These are phyloP conservation scores for Wickerhamomyces canadensis DNA, from an alignment of 805 yeast genomes.

Conservation along the genomic window DNA sequence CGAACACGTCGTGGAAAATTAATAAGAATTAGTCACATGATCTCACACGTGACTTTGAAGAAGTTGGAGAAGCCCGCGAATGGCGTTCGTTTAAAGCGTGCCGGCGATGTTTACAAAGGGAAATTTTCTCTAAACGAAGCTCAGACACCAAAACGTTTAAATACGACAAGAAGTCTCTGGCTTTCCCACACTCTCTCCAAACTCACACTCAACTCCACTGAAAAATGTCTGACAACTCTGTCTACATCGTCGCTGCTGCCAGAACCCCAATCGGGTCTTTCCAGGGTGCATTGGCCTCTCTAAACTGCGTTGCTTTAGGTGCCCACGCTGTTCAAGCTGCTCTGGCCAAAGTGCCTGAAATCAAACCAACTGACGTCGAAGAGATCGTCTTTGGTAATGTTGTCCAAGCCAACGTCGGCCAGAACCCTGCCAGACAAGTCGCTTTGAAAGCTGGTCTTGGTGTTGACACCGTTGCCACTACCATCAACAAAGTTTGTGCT, in stretches of 20 bases:
- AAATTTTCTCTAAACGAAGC: too few species aligned
- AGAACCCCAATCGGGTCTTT: slow-evolving; percentile 97
- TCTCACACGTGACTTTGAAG: neutral
- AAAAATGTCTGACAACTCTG: slow-evolving; percentile 37
- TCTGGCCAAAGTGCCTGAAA: slow-evolving; percentile 72
- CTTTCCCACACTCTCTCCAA: neutral
- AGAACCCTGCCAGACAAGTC: slow-evolving; percentile 97
- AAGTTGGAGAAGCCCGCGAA: too few species aligned
- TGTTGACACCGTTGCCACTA: slow-evolving; percentile 75
- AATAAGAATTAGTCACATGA: too few species aligned
- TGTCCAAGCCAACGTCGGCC: slow-evolving; percentile 89
- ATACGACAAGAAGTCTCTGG: too few species aligned
- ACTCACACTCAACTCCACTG: neutral
- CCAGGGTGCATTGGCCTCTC: slow-evolving; percentile 75
- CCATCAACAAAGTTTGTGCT: slow-evolving; percentile 96
- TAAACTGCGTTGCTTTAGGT: slow-evolving; percentile 81
- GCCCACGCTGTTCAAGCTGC: slow-evolving; percentile 90
- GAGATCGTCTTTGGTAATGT: slow-evolving; percentile 94
- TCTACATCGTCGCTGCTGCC: slow-evolving; percentile 84
- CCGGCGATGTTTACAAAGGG: too few species aligned
- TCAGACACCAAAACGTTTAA: too few species aligned
- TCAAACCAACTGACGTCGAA: slow-evolving; percentile 73
- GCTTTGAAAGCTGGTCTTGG: slow-evolving; percentile 87
- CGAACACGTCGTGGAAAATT: too few species aligned
- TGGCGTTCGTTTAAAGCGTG: too few species aligned